Evolutionary conservation across 306 rosid species (phyloP), one percentile per base, ranked within the genome.

Genomic region (Begonia loranthoides): DNA sequence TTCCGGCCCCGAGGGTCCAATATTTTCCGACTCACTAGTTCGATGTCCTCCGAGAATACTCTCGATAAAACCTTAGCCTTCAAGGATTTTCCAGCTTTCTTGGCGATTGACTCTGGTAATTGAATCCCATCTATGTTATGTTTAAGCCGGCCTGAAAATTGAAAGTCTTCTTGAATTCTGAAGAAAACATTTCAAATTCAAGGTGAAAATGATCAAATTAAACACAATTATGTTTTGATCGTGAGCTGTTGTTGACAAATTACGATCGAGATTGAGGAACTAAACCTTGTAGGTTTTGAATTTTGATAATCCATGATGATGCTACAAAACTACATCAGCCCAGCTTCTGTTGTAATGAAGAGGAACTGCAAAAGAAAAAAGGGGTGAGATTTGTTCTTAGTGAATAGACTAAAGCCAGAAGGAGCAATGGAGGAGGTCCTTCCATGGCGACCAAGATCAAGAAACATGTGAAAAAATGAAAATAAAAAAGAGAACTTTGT

Each of bases 221-320:
- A 52, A 24, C 45, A n/a, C 13, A 33, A 1, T 14, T 13, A 17
- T 17, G n/a, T n/a, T n/a, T n/a, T n/a, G n/a, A n/a, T n/a, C n/a
- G n/a, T n/a, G n/a, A n/a, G n/a, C n/a, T n/a, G n/a, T n/a, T n/a
- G n/a, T n/a, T n/a, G n/a, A n/a, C n/a, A n/a, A n/a, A n/a, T n/a
- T n/a, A n/a, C n/a, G 19, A 7, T 40, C 6, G 51, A 52, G 52
- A 63, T 0, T 43, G 21, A 38, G 66, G 53, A 56, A 47, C 69
- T 60, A 39, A 41, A 81, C 94, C 95, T 81, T 39, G 62, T 66
- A 54, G 89, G 79, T 75, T 82, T 79, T 62, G 82, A 69, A 53
- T 74, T 73, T 56, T 60, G 74, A 64, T 70, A 79, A 38, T 68
- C 95, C 97, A 88, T 88, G 17, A 19, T 51, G 70, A 52, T 51